Evolutionary conservation across 306 rosid species (phyloP), one percentile per base, ranked within the genome.

Genomic region (Bauhinia variegata): DNA sequence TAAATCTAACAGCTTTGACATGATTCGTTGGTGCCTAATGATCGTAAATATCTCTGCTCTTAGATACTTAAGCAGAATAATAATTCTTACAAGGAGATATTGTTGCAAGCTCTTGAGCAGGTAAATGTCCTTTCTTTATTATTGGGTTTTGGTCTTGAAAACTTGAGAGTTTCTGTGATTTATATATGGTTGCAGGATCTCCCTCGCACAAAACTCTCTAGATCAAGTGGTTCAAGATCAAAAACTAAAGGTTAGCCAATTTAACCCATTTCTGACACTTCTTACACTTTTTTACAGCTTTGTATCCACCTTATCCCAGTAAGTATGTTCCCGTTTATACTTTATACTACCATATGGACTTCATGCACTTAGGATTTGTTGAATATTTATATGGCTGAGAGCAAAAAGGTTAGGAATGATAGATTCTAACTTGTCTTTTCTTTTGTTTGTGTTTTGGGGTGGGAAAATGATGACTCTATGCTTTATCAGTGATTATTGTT

Each of bases 31-130:
- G 58, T 59, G 71, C 43, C 57, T 72, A 31, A 63, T 44, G 30
- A 12, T 50, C 8, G 38, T 34, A 37, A 57, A 33, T 70, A 18
- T 44, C 30, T 71, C 48, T 18, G 19, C 51, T 76, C 57, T 80
- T 81, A 88, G 91, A 60, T 83, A 28, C 81, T 85, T 11, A 60
- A 83, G 78, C 66, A 34, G 63, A 79, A 79, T 53, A 54, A 77
- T 34, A 79, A 70, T 54, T 75, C 72, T 67, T 69, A 48, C 49
- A 61, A 33, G 23, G 59, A 81, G 41, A 64, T 81, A 62, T 75
- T 85, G 42, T 23, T 54, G 71, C 79, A 79, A 63, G 33, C 91
- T 70, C 78, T 88, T 63, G 72, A 74, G 38, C 66, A 74, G 91
- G 95, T 85, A 73, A 54, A n/a, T 0, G 0, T 66, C 18, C 53